Percentiles rank a stretch among this genome's conserved stretches.
phyloP scores from a whole-genome alignment of 495 filamentous ascomycete species.

The Penicillium cataractarum region DNA sequence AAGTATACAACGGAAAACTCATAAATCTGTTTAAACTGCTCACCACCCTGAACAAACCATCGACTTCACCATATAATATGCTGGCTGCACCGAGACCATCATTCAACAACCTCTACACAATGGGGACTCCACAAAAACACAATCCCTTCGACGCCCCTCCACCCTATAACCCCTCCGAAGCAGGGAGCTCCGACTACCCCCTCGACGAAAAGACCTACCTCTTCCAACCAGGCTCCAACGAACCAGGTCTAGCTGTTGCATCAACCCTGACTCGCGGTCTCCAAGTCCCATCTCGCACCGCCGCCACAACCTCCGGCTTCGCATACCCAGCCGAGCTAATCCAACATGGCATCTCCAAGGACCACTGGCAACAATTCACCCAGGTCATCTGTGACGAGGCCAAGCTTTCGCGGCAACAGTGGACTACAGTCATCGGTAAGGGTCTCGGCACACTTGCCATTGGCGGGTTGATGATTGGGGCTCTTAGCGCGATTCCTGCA shows the following conservation, averaged over 20 bases:
- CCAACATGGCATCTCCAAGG: conserved; percentile 22
- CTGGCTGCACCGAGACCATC: conserved; percentile 2
- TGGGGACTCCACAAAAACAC: conserved; percentile 6
- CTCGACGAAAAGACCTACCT: conserved; percentile 15
- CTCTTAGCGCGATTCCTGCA: conserved; percentile 38
- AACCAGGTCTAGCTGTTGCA: conserved; percentile 26
- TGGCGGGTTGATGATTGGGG: conserved; percentile 39
- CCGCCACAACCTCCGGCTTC: conserved; percentile 37
- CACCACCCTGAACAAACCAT: not conserved
- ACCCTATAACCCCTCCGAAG: conserved; percentile 12
- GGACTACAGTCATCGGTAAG: conserved; percentile 38
- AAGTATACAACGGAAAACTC: not conserved
- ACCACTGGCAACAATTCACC: conserved; percentile 40
- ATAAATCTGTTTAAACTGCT: not conserved
- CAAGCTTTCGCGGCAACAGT: conserved; percentile 37
- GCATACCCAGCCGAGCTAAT: conserved; percentile 34
- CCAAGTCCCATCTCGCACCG: conserved; percentile 38
- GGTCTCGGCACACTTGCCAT: conserved; percentile 39
- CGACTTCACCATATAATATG: not conserved
- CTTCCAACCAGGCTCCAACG: conserved; percentile 16
- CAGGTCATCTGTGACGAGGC: conserved; percentile 34
- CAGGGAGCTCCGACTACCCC: not conserved
- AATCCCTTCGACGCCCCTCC: conserved; percentile 10
- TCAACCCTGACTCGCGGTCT: conserved; percentile 34
- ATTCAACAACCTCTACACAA: conserved; percentile 6